A percentile compares a stretch with the other conserved stretches of the same genome.
phyloP scores from a whole-genome alignment of 345 rosid species.

The Salix brachista region DNA sequence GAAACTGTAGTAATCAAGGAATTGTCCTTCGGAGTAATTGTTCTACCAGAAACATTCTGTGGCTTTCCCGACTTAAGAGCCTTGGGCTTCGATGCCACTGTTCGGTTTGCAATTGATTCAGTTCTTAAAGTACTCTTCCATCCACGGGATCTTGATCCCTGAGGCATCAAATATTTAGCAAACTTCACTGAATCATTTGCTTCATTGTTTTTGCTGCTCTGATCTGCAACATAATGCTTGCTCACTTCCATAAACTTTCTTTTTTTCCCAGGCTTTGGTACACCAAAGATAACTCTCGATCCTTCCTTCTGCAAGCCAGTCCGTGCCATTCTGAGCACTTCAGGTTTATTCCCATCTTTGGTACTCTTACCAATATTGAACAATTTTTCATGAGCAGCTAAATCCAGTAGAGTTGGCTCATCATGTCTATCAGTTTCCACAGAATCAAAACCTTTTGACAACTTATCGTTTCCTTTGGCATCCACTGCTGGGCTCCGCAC shows the following conservation, averaged over 20 bases:
- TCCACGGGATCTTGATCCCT: slow-evolving; percentile 53
- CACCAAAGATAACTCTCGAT: slow-evolving; percentile 71
- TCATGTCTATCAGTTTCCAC: slow-evolving; percentile 39
- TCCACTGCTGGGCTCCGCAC: slow-evolving; percentile 42
- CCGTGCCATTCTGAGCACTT: slow-evolving; percentile 51
- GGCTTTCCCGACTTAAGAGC: slow-evolving; percentile 53
- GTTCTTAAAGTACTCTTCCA: slow-evolving; percentile 50
- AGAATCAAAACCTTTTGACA: slow-evolving; percentile 26
- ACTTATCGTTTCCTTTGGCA: slow-evolving; percentile 48
- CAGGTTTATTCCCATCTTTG: slow-evolving; percentile 46
- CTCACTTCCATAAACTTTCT: slow-evolving; percentile 98
- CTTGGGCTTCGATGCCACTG: slow-evolving; percentile 49
- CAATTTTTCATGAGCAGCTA: slow-evolving; percentile 49
- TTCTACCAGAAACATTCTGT: slow-evolving; percentile 42
- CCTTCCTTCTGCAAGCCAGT: slow-evolving; percentile 85
- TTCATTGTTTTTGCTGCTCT: slow-evolving; percentile 39
- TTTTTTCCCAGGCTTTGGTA: slow-evolving; percentile 97
- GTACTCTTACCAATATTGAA: slow-evolving; percentile 71
- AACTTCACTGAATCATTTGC: slow-evolving; percentile 58
- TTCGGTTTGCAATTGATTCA: slow-evolving; percentile 56
- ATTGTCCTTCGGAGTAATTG: slow-evolving; percentile 43
- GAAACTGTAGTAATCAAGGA: slow-evolving; percentile 29
- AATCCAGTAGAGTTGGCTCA: slow-evolving; percentile 45
- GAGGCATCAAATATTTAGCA: slow-evolving; percentile 64
- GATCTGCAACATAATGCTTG: slow-evolving; percentile 72